These are phyloP conservation scores for Xanthoceras sorbifolium DNA, from an alignment of 345 rosid species.

Conservation along the genomic window DNA sequence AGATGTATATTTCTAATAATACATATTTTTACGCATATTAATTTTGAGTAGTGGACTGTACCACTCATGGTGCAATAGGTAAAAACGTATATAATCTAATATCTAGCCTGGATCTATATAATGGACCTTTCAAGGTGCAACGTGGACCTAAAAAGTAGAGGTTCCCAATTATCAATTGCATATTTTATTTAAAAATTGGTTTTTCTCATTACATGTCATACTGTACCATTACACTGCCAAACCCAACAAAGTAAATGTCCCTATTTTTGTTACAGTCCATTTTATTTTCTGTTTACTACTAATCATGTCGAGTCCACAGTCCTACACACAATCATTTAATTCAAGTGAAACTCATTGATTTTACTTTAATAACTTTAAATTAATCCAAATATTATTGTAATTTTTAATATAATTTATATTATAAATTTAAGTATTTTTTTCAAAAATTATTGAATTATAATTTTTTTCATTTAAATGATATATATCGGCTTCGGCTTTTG, in stretches of 20 bases:
- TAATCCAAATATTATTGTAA: no score
- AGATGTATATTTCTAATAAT: no score
- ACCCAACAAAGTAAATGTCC: background rate
- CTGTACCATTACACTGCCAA: conserved; percentile 1
- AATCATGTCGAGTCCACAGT: background rate
- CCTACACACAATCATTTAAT: background rate
- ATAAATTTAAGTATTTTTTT: no score
- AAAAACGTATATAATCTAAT: background rate
- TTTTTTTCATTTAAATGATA: background rate
- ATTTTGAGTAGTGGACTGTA: no score
- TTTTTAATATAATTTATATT: background rate
- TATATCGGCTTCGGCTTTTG: background rate
- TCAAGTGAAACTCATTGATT: conserved; percentile 7
- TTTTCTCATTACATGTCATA: no score
- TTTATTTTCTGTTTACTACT: background rate
- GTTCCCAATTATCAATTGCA: conserved; percentile 16
- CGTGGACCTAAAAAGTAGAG: conserved; percentile 4
- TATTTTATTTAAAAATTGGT: no score
- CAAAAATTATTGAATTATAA: no score
- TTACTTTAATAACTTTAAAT: background rate
- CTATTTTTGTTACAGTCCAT: no score
- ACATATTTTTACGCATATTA: no score
- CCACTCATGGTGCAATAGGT: no score
- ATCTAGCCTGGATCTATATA: conserved; percentile 3
- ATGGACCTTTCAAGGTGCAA: conserved; percentile 19